Percentiles rank a stretch among this genome's conserved stretches.
Evolutionary conservation across 2,329 filamentous ascomycete species (phyloP).

Genomic region (Amauroascus verrucosus): DNA sequence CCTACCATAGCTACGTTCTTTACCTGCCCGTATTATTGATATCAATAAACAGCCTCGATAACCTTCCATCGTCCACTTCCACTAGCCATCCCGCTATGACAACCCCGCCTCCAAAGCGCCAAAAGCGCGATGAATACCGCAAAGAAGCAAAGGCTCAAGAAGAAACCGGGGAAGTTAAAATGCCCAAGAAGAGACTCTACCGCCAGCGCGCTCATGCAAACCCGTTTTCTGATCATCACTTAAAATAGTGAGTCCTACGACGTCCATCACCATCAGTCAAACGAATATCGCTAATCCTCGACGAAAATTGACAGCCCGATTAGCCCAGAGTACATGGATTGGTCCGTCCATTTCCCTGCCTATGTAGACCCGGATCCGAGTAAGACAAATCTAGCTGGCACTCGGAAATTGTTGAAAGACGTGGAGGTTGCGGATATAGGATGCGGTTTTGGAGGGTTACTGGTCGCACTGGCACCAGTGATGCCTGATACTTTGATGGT

Average conservation of each 20-base stretch:
- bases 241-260: slow-evolving; percentile 62
- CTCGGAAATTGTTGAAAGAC: slow-evolving; percentile 48
- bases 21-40: too few relatives aligned
- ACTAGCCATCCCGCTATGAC: slow-evolving; percentile 10
- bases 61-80: too few relatives aligned
- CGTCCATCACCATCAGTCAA: too few relatives aligned
- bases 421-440: slow-evolving; percentile 95
- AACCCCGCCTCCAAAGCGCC: slow-evolving; percentile 42
- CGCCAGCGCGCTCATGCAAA: slow-evolving; percentile 94
- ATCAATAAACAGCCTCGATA: too few relatives aligned
- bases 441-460: slow-evolving; percentile 85
- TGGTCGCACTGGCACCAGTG: slow-evolving; percentile 72
- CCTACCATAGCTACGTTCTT: too few relatives aligned
- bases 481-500: slow-evolving; percentile 75
- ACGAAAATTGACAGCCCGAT: slow-evolving; percentile 50
- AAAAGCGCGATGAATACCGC: slow-evolving; percentile 58
- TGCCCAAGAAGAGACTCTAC: slow-evolving; percentile 94
- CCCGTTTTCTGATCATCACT: slow-evolving; percentile 86
- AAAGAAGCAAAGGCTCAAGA: slow-evolving; percentile 34
- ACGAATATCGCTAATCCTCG: background rate
- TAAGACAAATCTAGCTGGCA: slow-evolving; percentile 26
- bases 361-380: slow-evolving; percentile 44
- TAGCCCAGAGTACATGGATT: slow-evolving; percentile 78
- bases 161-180: slow-evolving; percentile 22
- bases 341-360: slow-evolving; percentile 71